A percentile compares a stretch with the other conserved stretches of the same genome.
Conservation (phyloP, 2,329 filamentous ascomycete genomes). For the Colletotrichum tanaceti region DNA sequence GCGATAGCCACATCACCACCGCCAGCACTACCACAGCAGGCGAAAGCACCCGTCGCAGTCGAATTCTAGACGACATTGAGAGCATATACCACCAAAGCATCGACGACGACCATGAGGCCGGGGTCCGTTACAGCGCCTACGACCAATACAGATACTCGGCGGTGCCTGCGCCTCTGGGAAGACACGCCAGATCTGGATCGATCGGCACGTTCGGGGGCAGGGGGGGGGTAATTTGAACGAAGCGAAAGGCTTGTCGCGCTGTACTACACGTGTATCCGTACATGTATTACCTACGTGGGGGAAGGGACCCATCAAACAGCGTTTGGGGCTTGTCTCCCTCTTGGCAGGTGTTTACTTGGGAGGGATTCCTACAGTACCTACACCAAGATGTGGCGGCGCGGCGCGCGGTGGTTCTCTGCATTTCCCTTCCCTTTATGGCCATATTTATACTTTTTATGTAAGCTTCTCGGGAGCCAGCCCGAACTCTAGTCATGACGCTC, state of each 20-base stretch:
- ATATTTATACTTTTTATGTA: slow-evolving; percentile 21
- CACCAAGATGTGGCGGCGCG: too few species aligned
- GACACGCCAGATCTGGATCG: slow-evolving; percentile 27
- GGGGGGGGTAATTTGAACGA: slow-evolving; percentile 15
- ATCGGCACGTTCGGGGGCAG: slow-evolving; percentile 31
- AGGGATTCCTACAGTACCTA: background rate
- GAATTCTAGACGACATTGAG: slow-evolving; percentile 26
- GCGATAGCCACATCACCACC: slow-evolving; percentile 3
- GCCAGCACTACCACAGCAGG: background rate
- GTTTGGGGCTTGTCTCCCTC: slow-evolving; percentile 10
- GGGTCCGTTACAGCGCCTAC: slow-evolving; percentile 9
- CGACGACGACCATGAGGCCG: slow-evolving; percentile 18
- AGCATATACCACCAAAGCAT: slow-evolving; percentile 22
- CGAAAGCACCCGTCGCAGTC: slow-evolving; percentile 23
- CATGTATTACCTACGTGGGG: too few species aligned
- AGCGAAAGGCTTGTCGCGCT: background rate
- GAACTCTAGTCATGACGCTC: slow-evolving; percentile 15
- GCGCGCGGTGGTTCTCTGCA: slow-evolving; percentile 20
- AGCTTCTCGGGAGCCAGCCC: slow-evolving; percentile 30
- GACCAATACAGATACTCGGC: slow-evolving; percentile 8
- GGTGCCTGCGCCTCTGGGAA: slow-evolving; percentile 14
- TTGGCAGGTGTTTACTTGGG: slow-evolving; percentile 10
- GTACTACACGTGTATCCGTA: background rate
- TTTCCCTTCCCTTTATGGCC: slow-evolving; percentile 19
- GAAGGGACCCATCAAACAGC: slow-evolving; percentile 14